A percentile compares a stretch with the other conserved stretches of the same genome.
These are phyloP conservation scores for Hansenula sp. DNA, from an alignment of 1,139 yeast species.

Conservation along the genomic window DNA sequence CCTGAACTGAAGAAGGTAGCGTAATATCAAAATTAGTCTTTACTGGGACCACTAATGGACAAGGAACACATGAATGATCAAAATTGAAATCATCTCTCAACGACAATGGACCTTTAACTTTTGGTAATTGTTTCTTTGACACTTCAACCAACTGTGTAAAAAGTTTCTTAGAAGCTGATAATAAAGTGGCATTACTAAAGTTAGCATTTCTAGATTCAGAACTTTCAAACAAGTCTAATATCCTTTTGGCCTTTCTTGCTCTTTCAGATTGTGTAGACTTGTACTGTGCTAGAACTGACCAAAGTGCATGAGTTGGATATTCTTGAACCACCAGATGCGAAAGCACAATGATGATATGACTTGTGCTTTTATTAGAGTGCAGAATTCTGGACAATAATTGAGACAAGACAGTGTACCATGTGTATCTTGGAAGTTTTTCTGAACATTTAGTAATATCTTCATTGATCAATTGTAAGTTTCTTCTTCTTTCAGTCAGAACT, in stretches of 20 bases:
- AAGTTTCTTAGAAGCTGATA: conserved; percentile 25
- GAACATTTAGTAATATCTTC: conserved; percentile 48
- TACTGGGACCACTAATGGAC: conserved; percentile 77
- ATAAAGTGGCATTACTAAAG: conserved; percentile 10
- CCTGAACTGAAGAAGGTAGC: conserved; percentile 50
- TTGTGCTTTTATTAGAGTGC: conserved; percentile 59
- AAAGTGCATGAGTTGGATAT: conserved; percentile 80
- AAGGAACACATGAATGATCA: conserved; percentile 47
- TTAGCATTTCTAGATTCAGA: conserved; percentile 11
- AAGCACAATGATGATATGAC: conserved; percentile 51
- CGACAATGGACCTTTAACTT: conserved; percentile 23
- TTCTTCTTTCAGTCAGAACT: conserved; percentile 31
- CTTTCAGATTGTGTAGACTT: conserved; percentile 64
- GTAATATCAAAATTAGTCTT: conserved; percentile 66
- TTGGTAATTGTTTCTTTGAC: conserved; percentile 31
- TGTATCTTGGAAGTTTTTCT: conserved; percentile 50
- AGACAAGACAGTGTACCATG: conserved; percentile 84
- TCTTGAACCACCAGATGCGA: conserved; percentile 52
- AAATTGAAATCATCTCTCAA: conserved; percentile 47
- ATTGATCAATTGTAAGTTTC: conserved; percentile 43
- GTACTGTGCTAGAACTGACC: conserved; percentile 77
- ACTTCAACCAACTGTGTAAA: conserved; percentile 29
- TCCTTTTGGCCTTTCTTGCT: conserved; percentile 46
- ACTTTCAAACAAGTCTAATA: conserved; percentile 29
- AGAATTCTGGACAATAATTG: conserved; percentile 79